Conservation (phyloP, 2,329 filamentous ascomycete genomes). For the Colletotrichum sp. region DNA sequence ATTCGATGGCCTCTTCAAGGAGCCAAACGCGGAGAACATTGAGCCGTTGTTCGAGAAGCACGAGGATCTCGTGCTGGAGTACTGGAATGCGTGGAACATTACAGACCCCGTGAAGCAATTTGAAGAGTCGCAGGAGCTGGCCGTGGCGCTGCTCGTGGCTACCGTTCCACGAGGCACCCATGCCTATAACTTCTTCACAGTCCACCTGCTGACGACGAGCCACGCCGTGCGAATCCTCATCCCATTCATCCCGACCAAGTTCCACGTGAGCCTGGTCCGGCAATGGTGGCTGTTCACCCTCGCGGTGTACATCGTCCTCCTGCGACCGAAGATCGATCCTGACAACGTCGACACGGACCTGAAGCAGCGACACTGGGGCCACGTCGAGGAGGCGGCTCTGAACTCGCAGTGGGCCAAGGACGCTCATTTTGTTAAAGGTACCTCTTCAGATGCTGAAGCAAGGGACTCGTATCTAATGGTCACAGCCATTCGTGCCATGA, state of each 20-base stretch:
- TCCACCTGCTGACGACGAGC: slow-evolving; percentile 82
- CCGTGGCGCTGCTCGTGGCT: slow-evolving; percentile 65
- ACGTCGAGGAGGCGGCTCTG: slow-evolving; percentile 74
- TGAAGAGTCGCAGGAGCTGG: slow-evolving; percentile 69
- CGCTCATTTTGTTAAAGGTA: slow-evolving; percentile 85
- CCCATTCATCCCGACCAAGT: slow-evolving; percentile 74
- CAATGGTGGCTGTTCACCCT: slow-evolving; percentile 91
- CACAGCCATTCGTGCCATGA: slow-evolving; percentile 73
- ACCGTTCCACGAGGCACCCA: slow-evolving; percentile 62
- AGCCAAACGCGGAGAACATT: slow-evolving; percentile 67
- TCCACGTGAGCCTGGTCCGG: slow-evolving; percentile 75
- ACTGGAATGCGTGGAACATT: slow-evolving; percentile 90
- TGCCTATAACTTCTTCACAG: slow-evolving; percentile 82
- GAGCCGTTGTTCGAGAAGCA: slow-evolving; percentile 70
- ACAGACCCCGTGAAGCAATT: slow-evolving; percentile 76
- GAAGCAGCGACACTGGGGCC: slow-evolving; percentile 75
- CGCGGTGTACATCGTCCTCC: slow-evolving; percentile 76
- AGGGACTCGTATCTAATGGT: background rate
- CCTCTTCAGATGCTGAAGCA: slow-evolving; percentile 24
- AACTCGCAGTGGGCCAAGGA: slow-evolving; percentile 72
- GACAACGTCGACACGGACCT: slow-evolving; percentile 67
- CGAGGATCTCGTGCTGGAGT: slow-evolving; percentile 75
- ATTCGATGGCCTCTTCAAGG: slow-evolving; percentile 70
- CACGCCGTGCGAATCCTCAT: slow-evolving; percentile 89
- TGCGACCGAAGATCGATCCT: slow-evolving; percentile 74